Evolutionary conservation across 2,329 filamentous ascomycete genomes (phyloP).

Genomic region (Epicoccum nigrum): DNA sequence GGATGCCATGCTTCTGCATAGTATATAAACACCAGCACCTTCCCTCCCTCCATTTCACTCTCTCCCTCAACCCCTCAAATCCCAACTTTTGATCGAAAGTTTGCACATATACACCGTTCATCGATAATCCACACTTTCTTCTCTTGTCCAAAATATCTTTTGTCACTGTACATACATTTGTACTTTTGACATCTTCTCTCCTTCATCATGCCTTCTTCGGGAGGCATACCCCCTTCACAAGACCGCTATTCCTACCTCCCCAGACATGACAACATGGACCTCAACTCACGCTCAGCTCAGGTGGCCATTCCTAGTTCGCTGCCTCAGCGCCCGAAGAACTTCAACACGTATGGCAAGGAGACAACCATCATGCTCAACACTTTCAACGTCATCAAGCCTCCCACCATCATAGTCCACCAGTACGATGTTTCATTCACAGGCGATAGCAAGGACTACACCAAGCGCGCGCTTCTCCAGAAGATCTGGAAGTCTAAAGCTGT

Average conservation of each 20-base stretch:
- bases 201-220: conserved; percentile 19
- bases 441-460: conserved; percentile 61
- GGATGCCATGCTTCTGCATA: conserved; percentile 5
- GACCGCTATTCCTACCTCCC: conserved; percentile 19
- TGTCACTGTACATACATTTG: conserved; percentile 7
- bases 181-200: conserved; percentile 3
- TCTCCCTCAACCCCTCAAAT: background rate
- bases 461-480: conserved; percentile 72
- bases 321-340: conserved; percentile 44
- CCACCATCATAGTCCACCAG: conserved; percentile 71
- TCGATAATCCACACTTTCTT: background rate
- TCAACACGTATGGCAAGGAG: conserved; percentile 49
- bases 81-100: no score
- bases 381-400: conserved; percentile 69
- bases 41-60: background rate
- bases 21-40: conserved; percentile 4
- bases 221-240: conserved; percentile 8
- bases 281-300: conserved; percentile 31
- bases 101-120: no score
- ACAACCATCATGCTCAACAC: conserved; percentile 68
- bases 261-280: conserved; percentile 30
- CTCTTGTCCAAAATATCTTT: conserved; percentile 4
- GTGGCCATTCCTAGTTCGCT: conserved; percentile 32
- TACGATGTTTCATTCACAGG: conserved; percentile 75
- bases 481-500: conserved; percentile 73